Conservation (phyloP, 176 grass and related monocot species). For the Oryza coarctata region DNA sequence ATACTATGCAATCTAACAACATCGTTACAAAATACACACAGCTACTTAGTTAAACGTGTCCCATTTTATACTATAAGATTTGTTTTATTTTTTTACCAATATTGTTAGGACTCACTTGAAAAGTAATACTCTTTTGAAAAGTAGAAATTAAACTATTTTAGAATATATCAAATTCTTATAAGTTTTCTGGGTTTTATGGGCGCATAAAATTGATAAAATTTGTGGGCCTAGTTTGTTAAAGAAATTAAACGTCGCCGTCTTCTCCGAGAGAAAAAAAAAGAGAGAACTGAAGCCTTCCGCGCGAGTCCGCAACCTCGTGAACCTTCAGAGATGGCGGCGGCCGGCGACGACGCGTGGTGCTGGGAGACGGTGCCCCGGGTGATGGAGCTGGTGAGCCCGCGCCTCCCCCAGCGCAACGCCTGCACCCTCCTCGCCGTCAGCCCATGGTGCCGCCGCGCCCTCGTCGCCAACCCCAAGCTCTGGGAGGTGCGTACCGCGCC, state of each 20-base stretch:
- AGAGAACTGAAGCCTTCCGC: no score
- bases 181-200: no score
- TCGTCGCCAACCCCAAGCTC: constrained; percentile 59
- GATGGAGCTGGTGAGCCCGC: constrained; percentile 67
- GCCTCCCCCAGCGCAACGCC: constrained; percentile 61
- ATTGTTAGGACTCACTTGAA: no score
- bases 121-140: no score
- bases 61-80: no score
- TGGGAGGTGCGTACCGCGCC: constrained; percentile 57
- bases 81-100: no score
- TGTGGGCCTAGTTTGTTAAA: no score
- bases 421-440: constrained; percentile 66
- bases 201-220: neutral
- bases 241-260: neutral
- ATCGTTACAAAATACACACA: no score
- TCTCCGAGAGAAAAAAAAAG: neutral
- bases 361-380: constrained; percentile 60
- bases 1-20: no score
- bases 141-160: no score
- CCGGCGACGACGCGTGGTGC: constrained; percentile 41
- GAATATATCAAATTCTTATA: no score
- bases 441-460: constrained; percentile 69
- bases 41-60: no score
- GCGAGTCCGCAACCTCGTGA: neutral
- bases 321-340: constrained; percentile 36